Percentiles rank a stretch among this genome's conserved stretches.
phyloP scores from a whole-genome alignment of 352 stramenopile genomes.

The Pythium coloratum region DNA sequence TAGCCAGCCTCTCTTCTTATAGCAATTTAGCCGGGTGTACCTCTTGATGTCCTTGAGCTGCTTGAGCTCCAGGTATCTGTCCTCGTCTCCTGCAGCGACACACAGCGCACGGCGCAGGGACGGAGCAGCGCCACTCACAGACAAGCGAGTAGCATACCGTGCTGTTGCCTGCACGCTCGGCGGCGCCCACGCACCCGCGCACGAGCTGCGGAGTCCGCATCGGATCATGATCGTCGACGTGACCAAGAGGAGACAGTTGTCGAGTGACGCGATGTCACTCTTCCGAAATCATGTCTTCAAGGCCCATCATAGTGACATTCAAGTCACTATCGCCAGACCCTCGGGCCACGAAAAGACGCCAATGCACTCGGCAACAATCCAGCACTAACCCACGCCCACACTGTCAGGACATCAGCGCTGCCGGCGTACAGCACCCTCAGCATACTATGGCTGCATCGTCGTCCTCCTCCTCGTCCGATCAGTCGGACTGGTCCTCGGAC shows the following conservation, averaged over 20 bases:
- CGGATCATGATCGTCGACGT: neutral
- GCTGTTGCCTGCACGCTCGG: no score
- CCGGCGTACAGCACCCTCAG: no score
- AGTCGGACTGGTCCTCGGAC: conserved; percentile 8
- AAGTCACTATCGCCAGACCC: neutral
- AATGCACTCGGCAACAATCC: no score
- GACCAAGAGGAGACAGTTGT: no score
- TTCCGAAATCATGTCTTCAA: neutral
- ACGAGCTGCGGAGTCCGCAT: neutral
- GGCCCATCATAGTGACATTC: neutral
- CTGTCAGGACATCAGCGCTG: no score
- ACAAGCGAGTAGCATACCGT: neutral
- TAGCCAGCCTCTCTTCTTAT: no score
- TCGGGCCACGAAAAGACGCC: no score
- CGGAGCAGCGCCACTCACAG: neutral
- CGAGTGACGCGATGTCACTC: neutral
- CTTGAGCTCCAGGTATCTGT: conserved; percentile 76
- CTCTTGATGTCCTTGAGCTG: conserved; percentile 85
- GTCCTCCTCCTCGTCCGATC: neutral
- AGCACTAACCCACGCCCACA: no score
- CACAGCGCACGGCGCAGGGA: conserved; percentile 4
- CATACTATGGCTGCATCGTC: neutral
- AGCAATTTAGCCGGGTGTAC: no score
- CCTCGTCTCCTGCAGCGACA: conserved; percentile 30
- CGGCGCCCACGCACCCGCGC: no score